Evolutionary conservation across 106 monocot species (phyloP), one percentile per base, ranked within the genome.

Genomic region (Allium cepa): DNA sequence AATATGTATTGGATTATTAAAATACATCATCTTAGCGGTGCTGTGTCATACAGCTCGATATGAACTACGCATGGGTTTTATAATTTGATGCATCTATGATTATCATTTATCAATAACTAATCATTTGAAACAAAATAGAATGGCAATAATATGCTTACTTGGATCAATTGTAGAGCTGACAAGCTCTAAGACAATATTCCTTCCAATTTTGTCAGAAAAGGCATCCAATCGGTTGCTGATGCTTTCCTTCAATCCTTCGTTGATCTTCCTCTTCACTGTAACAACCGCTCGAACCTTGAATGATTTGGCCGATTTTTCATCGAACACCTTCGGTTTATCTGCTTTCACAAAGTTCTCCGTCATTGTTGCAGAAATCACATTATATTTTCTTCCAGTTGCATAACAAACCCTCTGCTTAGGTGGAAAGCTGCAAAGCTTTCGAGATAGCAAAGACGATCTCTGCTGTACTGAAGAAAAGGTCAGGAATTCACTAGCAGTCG

Each of bases 121-220:
- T 55, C 15, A 11, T 8, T 1, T 49, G 10, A 60, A 36, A 46
- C 53, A 11, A 56, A 11, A 11, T 10, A 71, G 11, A 56, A 46
- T n/a, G 7, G 51, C n/a, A 10, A 26, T 15, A 10, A 26, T 15
- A 17, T 5, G n/a, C 85, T 73, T 86, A 90, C 90, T 83, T 17
- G 78, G 86, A 66, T 86, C 83, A 60, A 80, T 79, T 51, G 80
- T 80, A 8, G 77, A 76, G 80, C 90, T 83, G 68, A 90, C 36
- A 58, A 90, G 86, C 71, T 90, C 80, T 49, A 90, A 28, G 8
- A 71, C 14, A n/a, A 90, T 69, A 57, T 56, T 90, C 17, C 78
- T 61, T 5, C 90, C 90, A 62, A 90, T 55, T n/a, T 71, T 76
- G 22, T 86, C 85, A 17, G 71, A 70, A 66, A 80, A 76, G 1